phyloP scores from a whole-genome alignment of 1,139 yeast genomes.

The Blastobotrys petasosporus region DNA sequence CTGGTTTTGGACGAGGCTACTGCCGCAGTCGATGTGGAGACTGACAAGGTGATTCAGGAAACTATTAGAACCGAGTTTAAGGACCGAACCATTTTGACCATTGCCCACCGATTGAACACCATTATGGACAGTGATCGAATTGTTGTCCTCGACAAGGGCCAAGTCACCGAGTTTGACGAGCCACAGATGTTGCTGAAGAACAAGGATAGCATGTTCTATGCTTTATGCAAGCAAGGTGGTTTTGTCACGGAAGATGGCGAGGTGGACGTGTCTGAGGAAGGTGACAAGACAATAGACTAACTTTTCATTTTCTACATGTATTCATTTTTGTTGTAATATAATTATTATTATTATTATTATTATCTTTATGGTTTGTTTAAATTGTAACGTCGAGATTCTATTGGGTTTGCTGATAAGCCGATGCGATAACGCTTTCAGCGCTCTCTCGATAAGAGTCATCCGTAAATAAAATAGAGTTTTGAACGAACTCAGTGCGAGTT shows the following conservation, averaged over 20 bases:
- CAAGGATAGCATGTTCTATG: constrained; percentile 65
- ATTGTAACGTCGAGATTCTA: too few species aligned
- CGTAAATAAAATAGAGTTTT: too few species aligned
- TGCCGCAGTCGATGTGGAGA: constrained; percentile 95
- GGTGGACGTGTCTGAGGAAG: neutral
- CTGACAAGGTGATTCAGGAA: constrained; percentile 80
- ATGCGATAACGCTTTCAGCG: too few species aligned
- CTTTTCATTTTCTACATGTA: too few species aligned
- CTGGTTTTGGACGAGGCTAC: constrained; percentile 93
- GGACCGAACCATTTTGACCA: constrained; percentile 85
- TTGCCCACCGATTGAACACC: constrained; percentile 92
- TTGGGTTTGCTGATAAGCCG: too few species aligned
- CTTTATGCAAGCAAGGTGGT: constrained; percentile 64
- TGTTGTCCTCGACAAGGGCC: constrained; percentile 78
- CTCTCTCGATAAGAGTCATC: too few species aligned
- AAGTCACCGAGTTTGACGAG: constrained; percentile 79
- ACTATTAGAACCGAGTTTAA: constrained; percentile 81
- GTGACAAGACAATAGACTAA: too few species aligned
- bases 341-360: too few species aligned
- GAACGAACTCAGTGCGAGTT: too few species aligned
- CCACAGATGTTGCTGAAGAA: constrained; percentile 65
- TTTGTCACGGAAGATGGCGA: constrained; percentile 24
- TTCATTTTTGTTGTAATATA: too few species aligned
- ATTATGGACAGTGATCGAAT: constrained; percentile 88
- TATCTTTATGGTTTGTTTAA: too few species aligned